A percentile compares a stretch with the other conserved stretches of the same genome.
These are phyloP conservation scores for Xylariaceae sp. DNA, from an alignment of 2,329 filamentous ascomycete genomes.

Conservation along the genomic window DNA sequence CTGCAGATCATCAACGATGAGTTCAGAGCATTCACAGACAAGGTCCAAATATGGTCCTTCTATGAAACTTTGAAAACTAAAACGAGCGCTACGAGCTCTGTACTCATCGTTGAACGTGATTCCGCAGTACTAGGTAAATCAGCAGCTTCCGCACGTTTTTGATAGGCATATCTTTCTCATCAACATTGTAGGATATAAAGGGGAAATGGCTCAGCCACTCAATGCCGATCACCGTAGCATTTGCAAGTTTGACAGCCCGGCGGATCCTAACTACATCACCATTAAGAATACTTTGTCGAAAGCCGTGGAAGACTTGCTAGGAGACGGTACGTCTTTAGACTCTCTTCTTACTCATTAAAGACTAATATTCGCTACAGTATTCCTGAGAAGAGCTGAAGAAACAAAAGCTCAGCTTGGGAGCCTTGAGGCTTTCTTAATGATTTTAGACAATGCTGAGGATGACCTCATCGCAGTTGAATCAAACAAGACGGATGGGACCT, in stretches of 20 bases:
- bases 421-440: neutral
- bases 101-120: constrained; percentile 11
- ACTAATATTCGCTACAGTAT: neutral
- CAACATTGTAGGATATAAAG: constrained; percentile 14
- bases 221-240: constrained; percentile 22
- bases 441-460: neutral
- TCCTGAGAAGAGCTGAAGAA: neutral
- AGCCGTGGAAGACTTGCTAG: neutral
- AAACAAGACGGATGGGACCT: neutral
- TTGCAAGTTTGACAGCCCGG: constrained; percentile 15
- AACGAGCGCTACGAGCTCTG: neutral
- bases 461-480: neutral
- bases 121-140: constrained; percentile 12
- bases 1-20: constrained; percentile 15
- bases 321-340: neutral
- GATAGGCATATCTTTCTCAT: too few relatives aligned
- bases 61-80: constrained; percentile 16
- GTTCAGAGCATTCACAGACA: constrained; percentile 7
- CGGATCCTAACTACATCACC: constrained; percentile 15
- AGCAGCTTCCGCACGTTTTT: too few relatives aligned
- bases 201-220: constrained; percentile 17
- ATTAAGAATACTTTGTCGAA: constrained; percentile 13
- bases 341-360: neutral
- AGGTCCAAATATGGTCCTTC: constrained; percentile 15
- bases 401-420: neutral